Base-by-base conservation (phyloP, 176 grass and related monocot genomes). In the Carex parvula region DNA sequence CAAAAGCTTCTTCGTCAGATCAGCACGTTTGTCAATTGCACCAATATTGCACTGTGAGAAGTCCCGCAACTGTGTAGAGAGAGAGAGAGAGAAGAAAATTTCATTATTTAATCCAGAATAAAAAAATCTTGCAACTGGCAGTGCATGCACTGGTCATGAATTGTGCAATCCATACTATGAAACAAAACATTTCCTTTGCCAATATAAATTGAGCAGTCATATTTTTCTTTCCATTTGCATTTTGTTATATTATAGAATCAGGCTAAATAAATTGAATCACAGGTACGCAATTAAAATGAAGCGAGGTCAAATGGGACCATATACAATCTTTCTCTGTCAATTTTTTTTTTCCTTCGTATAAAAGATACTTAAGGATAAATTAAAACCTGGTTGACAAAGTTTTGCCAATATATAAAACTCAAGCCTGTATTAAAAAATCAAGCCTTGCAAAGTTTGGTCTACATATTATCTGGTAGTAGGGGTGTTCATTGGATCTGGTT, bases 11-110 rank as follows among this genome's bases (percentile, higher is more conserved):
- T 99, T 99, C 64, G 81, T 79, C 76, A 99, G 86, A 85, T 99
- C 93, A 80, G 87, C 89, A 70, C 93, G 96, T 72, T 95, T 99
- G 80, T 99, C 88, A 39, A 99, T 94, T 81, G 96, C 85, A 92
- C 93, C 91, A 85, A 99, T 99, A 78, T 93, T 95, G 88, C 82
- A 99, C 65, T 92, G 82, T 64, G 93, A 80, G 83, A 99, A 91
- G 84, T 95, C 91, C 48, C 90, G 66, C 55, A 99, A 73, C 96
- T 99, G 71, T 99, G 71, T 50, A 85, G 65, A 84, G 26, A 26
- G 26, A 35, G 33, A 39, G 37, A 85, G 66, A 83, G 82, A 71
- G 21, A 74, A 29, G 79, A 82, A 39, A 74, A 79, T 83, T 57
- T 73, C 58, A 84, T 13, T 82, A 84, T 80, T 81, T 44, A 62